phyloP scores from a whole-genome alignment of 2,329 filamentous ascomycete genomes.

The Fusarium begoniae region DNA sequence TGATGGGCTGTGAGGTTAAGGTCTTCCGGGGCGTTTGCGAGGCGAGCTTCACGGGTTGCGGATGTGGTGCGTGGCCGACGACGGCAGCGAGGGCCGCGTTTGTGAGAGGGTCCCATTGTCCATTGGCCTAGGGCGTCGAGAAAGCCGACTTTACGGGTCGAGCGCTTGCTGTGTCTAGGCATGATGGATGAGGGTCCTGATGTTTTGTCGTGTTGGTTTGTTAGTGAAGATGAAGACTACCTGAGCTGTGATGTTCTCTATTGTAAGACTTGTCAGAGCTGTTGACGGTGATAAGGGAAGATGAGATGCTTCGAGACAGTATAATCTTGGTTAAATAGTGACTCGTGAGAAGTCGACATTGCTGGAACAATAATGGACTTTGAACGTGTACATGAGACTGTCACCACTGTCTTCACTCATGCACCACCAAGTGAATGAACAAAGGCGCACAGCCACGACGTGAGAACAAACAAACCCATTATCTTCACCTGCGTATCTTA shows the following conservation, averaged over 20 bases:
- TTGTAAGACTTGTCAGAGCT: background rate
- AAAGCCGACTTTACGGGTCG: background rate
- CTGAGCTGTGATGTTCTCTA: background rate
- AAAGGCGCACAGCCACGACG: background rate
- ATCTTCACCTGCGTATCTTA: background rate
- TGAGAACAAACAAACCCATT: background rate
- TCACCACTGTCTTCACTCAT: background rate
- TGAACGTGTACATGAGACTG: background rate
- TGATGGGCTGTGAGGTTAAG: slow-evolving; percentile 9
- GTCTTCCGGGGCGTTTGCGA: background rate
- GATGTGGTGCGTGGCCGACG: background rate
- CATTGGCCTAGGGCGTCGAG: slow-evolving; percentile 18
- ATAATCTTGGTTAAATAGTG: background rate
- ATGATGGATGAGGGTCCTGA: background rate
- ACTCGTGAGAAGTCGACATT: too few relatives aligned
- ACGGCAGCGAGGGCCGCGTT: background rate
- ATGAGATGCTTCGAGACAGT: background rate
- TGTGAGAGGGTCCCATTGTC: background rate
- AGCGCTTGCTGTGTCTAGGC: background rate
- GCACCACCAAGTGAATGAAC: background rate
- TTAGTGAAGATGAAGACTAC: background rate
- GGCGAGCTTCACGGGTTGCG: background rate
- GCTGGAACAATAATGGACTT: background rate
- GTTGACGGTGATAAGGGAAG: background rate
- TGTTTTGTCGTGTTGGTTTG: background rate